Conservation (phyloP, 345 rosid species). For the Moricandia arvensis region DNA sequence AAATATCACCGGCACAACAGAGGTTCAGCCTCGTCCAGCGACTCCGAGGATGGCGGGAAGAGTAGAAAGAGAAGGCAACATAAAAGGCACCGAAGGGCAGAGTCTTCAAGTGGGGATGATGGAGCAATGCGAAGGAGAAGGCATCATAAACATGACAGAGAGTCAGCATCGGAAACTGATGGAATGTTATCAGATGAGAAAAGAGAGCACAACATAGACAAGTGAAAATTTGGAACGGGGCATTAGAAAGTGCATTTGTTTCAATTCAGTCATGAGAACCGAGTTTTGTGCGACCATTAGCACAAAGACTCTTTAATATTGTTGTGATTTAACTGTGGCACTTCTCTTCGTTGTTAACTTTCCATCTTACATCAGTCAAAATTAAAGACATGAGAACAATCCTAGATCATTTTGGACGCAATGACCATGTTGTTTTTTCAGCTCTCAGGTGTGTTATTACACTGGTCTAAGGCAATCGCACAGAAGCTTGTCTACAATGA, state of each 20-base stretch:
- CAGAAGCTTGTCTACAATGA: not conserved
- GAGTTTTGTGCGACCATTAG: not conserved
- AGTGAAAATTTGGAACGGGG: conserved; percentile 2
- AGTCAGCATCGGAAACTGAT: conserved; percentile 23
- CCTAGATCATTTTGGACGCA: not conserved
- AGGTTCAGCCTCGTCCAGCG: conserved; percentile 34
- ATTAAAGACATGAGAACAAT: not conserved
- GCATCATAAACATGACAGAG: conserved; percentile 19
- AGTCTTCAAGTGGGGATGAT: conserved; percentile 36
- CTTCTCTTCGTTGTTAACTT: not conserved
- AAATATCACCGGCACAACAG: conserved; percentile 42
- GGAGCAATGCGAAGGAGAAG: conserved; percentile 16
- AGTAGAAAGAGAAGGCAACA: conserved; percentile 40
- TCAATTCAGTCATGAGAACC: not conserved
- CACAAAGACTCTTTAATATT: conserved; percentile 1
- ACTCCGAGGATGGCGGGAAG: conserved; percentile 36
- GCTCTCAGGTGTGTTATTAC: not conserved
- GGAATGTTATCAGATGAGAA: conserved; percentile 23
- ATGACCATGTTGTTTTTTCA: not conserved
- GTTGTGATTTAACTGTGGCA: conserved; percentile 1
- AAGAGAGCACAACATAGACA: conserved; percentile 11
- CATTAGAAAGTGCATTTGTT: not conserved
- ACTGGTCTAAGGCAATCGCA: not conserved
- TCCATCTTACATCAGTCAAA: not conserved
- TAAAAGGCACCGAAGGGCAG: conserved; percentile 30